Evolutionary conservation across 192 early-diverging fungal species (phyloP), one percentile per base, ranked within the genome.

Genomic region (Coemansia nantahalensis): DNA sequence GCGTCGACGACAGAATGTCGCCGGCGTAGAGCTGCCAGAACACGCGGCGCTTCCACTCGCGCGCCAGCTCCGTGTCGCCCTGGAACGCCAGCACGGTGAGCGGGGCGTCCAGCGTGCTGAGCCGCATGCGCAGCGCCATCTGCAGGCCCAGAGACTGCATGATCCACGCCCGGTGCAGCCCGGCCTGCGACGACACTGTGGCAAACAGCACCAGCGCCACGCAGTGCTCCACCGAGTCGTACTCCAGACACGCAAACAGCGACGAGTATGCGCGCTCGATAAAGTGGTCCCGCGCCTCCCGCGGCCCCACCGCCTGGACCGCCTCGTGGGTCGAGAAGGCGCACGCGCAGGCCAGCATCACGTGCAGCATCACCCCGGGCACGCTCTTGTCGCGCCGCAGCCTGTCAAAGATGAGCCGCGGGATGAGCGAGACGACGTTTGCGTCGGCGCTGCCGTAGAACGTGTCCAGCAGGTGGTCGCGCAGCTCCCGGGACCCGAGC

Each of bases 11-110:
- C 40, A 68, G 52, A 14, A 68, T 26, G 22, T 76, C 72, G 30
- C 59, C 60, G 9, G 56, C 59, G 49, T 57, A 76, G 22, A 76
- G 56, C 56, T 76, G 72, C 72, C 72, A 76, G 26, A 76, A 76
- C 53, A 76, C 66, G 6, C 72, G 65, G 1, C 72, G 55, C 52
- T 76, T 76, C 72, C 72, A 76, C 46, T 76, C 72, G 48, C 36
- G 66, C 2, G 26, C 48, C 44, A 60, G 16, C 39, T 45, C 45
- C 14, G 55, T 37, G 53, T 76, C 66, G 39, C 44, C 40, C 11
- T 37, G 47, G 40, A 76, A 76, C 5, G 57, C 48, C 15, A 23
- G 56, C 15, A 48, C 31, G 40, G 56, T 68, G 10, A 67, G 46
- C 34, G 66, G 65, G 48, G 65, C 63, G 52, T 76, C 72, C 43